Percentiles rank a stretch among this genome's conserved stretches.
Evolutionary conservation across 2,329 filamentous ascomycete species (phyloP).

Genomic region (Hymenoscyphus fructigenus): DNA sequence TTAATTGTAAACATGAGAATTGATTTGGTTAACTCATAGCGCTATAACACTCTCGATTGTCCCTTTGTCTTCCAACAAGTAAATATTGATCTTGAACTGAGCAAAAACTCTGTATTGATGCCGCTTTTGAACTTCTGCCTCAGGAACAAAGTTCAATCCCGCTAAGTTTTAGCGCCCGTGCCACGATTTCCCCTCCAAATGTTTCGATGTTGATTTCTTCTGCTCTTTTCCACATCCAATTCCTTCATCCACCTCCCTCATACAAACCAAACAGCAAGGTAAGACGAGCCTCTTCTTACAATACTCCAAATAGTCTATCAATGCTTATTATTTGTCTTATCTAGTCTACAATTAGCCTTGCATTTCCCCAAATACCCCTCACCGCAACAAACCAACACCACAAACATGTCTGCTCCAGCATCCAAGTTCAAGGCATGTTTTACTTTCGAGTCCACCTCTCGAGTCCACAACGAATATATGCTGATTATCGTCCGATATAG

Average conservation of each 20-base stretch:
- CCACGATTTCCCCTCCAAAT: neutral
- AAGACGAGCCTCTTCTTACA: neutral
- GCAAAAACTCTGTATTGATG: neutral
- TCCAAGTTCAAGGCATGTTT: constrained; percentile 35
- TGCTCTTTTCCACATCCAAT: constrained; percentile 3
- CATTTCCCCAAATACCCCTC: constrained; percentile 12
- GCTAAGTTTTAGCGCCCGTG: neutral
- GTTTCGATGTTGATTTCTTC: neutral
- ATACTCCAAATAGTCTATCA: neutral
- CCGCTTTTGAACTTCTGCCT: neutral
- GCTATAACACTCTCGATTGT: too few relatives aligned
- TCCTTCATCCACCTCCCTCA: neutral
- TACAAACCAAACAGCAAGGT: neutral
- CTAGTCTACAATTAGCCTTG: neutral
- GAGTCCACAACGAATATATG: constrained; percentile 1
- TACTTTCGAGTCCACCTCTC: neutral
- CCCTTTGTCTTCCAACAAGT: neutral
- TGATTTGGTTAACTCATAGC: too few relatives aligned
- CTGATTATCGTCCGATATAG: constrained; percentile 45
- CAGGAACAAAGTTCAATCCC: neutral
- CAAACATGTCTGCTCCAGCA: constrained; percentile 37
- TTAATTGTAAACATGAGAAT: too few relatives aligned
- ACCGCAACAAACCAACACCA: constrained; percentile 13
- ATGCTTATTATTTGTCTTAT: neutral
- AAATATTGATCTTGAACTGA: too few relatives aligned